Conservation (phyloP, 768 basidiomycete genomes). For the Trametes meyenii region DNA sequence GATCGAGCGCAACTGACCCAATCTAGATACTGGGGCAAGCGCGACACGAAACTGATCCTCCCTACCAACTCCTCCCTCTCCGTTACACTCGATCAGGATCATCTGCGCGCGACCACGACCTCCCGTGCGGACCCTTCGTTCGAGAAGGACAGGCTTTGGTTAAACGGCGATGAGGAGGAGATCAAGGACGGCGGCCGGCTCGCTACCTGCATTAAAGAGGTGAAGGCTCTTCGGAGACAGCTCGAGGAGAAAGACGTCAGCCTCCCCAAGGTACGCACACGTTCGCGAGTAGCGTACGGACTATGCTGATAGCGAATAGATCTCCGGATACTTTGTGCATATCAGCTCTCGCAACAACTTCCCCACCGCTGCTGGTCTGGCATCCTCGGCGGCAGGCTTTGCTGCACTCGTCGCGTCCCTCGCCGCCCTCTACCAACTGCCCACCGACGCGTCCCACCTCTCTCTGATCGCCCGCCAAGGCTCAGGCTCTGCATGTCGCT, state of each 20-base stretch:
- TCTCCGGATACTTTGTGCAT: constrained; percentile 77
- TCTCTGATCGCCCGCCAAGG: constrained; percentile 96
- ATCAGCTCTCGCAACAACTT: constrained; percentile 98
- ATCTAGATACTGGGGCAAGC: constrained; percentile 96
- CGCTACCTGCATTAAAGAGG: constrained; percentile 82
- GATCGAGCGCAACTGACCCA: constrained; percentile 10
- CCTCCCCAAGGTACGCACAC: constrained; percentile 61
- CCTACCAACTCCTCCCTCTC: constrained; percentile 99
- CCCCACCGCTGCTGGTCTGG: constrained; percentile 97
- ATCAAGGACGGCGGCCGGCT: constrained; percentile 82
- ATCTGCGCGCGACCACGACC: constrained; percentile 91
- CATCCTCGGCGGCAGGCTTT: constrained; percentile 96
- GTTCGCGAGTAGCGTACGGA: not conserved
- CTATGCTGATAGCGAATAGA: constrained; percentile 40
- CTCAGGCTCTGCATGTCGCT: constrained; percentile 96
- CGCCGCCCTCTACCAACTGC: constrained; percentile 82
- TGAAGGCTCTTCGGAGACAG: constrained; percentile 75
- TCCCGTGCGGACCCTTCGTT: constrained; percentile 82
- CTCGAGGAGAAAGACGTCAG: constrained; percentile 72
- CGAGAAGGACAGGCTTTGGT: constrained; percentile 81
- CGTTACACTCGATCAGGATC: constrained; percentile 95
- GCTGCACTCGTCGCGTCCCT: constrained; percentile 93
- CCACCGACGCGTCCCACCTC: constrained; percentile 75
- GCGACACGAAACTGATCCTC: constrained; percentile 91
- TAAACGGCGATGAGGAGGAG: constrained; percentile 91